Evolutionary conservation across 2,329 filamentous ascomycete species (phyloP), one percentile per base, ranked within the genome.

Genomic region (Aspergillus terreus): DNA sequence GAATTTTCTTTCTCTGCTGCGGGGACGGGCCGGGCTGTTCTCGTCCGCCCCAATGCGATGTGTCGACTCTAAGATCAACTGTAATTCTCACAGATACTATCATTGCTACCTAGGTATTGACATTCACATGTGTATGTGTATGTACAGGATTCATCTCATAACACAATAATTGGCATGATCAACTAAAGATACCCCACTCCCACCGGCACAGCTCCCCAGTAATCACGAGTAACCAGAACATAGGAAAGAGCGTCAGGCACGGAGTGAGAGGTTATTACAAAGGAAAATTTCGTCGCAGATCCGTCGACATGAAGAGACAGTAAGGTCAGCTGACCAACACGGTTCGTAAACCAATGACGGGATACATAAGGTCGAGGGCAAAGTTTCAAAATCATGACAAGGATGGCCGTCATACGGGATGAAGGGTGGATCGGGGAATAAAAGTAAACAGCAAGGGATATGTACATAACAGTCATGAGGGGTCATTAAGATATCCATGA

Each of bases 401-500:
- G 52, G 50, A 44, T 47, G 53, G 30, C 6, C 17, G 46, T 52
- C 47, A 25, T 46, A 40, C 25, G 42, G 21, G 52, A 23, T 9
- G 17, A 42, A 23, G 40, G 40, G 40, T 12, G 32, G 6, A 42
- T 12, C 17, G 19, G 17, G 19, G 40, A 42, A 42, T 42, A 6
- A 42, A 17, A 21, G 14, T 11, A 42, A 7, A 17, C 6, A 5
- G 19, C 11, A 19, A 17, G 11, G 14, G 17, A 42, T 19, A n/a
- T 52, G 53, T 56, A 45, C 46, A 60, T 56, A 51, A 56, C 38
- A 54, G 46, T 63, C 60, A 58, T 58, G 51, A 61, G 43, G 52
- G 55, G 57, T 58, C 60, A 47, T 53, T 53, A 63, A 44, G 58
- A 46, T 43, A 57, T 53, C 52, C 49, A 60, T 57, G 46, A 46